phyloP scores from a whole-genome alignment of 257 asterid species.

The Salvia splendens region DNA sequence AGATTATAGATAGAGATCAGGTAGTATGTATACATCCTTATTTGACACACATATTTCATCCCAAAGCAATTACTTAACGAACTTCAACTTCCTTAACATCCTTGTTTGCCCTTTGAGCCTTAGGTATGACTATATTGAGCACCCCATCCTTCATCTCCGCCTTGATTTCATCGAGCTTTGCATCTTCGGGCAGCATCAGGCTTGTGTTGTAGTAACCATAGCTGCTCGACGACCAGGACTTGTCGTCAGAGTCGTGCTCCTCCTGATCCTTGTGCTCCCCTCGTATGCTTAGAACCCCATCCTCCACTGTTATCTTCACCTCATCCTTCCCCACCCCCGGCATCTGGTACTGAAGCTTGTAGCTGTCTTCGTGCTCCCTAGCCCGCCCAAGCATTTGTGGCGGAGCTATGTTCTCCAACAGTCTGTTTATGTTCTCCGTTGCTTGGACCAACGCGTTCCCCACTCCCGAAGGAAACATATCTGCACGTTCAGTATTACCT shows the following conservation, averaged over 20 bases:
- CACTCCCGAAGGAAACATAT: conserved; percentile 43
- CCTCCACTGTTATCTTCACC: conserved; percentile 53
- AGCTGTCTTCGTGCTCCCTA: conserved; percentile 52
- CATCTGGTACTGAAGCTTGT: conserved; percentile 50
- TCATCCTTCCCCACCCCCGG: conserved; percentile 73
- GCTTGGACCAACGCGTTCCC: conserved; percentile 45
- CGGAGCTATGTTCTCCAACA: conserved; percentile 47
- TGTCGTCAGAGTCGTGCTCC: conserved; percentile 46
- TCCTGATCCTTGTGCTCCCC: conserved; percentile 60
- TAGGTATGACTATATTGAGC: conserved; percentile 50
- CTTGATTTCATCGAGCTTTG: conserved; percentile 51
- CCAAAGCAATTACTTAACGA: conserved; percentile 5
- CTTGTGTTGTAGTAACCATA: conserved; percentile 53
- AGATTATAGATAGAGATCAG: too few species aligned
- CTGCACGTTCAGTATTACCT: conserved; percentile 6
- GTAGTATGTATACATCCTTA: too few species aligned
- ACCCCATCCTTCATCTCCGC: conserved; percentile 69
- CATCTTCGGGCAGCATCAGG: conserved; percentile 55
- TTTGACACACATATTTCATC: neutral
- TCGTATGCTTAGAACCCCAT: conserved; percentile 50
- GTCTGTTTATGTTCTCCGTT: conserved; percentile 43
- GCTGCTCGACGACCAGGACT: conserved; percentile 43
- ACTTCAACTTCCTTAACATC: conserved; percentile 55
- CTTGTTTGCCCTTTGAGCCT: conserved; percentile 41
- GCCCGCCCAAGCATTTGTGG: conserved; percentile 43